A percentile compares a stretch with the other conserved stretches of the same genome.
Evolutionary conservation across 2,329 filamentous ascomycete genomes (phyloP).

Genomic region (Coniochaeta sp.): DNA sequence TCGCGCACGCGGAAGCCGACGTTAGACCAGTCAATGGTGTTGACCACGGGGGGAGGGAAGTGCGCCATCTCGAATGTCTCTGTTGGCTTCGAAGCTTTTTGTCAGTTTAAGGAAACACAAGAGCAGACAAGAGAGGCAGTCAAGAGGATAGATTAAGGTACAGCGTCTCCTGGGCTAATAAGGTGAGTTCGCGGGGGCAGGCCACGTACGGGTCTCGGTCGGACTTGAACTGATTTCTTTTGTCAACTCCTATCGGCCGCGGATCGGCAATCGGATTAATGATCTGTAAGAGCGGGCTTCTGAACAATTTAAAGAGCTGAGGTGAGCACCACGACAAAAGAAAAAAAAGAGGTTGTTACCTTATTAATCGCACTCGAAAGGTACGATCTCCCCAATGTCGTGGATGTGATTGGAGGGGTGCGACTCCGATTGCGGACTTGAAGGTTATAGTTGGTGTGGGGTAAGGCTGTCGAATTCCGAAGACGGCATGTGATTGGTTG

Average conservation of each 20-base stretch:
- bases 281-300: no score
- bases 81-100: neutral
- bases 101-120: neutral
- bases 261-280: no score
- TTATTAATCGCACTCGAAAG: no score
- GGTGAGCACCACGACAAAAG: neutral
- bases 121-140: no score
- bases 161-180: no score
- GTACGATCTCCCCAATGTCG: neutral
- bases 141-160: no score
- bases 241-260: no score
- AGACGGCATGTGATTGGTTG: no score
- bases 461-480: neutral
- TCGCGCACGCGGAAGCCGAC: slow-evolving; percentile 90
- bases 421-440: neutral
- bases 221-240: no score
- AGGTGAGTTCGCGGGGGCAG: no score
- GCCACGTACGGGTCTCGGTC: no score
- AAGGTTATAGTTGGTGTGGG: neutral
- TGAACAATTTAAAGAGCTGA: neutral
- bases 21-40: slow-evolving; percentile 87
- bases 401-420: neutral
- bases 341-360: neutral
- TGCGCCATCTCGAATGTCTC: slow-evolving; percentile 31
- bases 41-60: slow-evolving; percentile 72